Base-by-base conservation (phyloP, 1,284 basidiomycete genomes). In the Tilletia walkeri region DNA sequence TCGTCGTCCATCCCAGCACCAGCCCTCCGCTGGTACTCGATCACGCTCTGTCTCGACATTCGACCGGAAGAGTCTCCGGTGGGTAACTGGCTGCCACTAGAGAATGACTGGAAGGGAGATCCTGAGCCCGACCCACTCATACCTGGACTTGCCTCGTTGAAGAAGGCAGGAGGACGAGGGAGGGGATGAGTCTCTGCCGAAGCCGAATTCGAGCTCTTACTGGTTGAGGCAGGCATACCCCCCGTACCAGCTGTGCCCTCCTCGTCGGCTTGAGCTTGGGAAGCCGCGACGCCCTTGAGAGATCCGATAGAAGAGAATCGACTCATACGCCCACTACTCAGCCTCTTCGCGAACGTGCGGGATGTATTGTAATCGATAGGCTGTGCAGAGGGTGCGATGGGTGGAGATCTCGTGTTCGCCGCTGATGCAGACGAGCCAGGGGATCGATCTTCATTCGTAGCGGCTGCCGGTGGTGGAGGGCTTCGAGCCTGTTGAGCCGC, bases 241-340 rank as follows among this genome's bases (percentile, higher is more conserved):
- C 24, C 24, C 24, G 24, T 30, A 30, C 24, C 24, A 30, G 24
- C 24, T 30, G 24, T 30, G 24, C 1, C 24, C 24, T 30, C 24
- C 24, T 30, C 24, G 24, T 30, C 24, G 1, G 24, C 24, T 30
- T 30, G 24, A 30, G 24, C 24, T 30, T 30, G 24, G 24, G 24
- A 30, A 30, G 24, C 24, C 34, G 56, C 56, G 9, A 30, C 56
- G 56, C 56, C 36, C 18, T 16, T n/a, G 56, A 30, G 56, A 7
- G 56, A 61, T 5, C 56, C 56, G 18, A 61, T 38, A 18, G 56
- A 61, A 7, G 56, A 61, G 56, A 38, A 61, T n/a, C 56, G 20
- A 30, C 12, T 7, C 56, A 61, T 61, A 30, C 56, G 56, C 6
- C 56, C 56, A 30, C 7, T 34, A 30, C 56, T 61, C 7, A 61